A percentile compares a stretch with the other conserved stretches of the same genome.
Evolutionary conservation across 192 early-diverging fungal species (phyloP).

Genomic region (Phlyctochytrium planicorne): DNA sequence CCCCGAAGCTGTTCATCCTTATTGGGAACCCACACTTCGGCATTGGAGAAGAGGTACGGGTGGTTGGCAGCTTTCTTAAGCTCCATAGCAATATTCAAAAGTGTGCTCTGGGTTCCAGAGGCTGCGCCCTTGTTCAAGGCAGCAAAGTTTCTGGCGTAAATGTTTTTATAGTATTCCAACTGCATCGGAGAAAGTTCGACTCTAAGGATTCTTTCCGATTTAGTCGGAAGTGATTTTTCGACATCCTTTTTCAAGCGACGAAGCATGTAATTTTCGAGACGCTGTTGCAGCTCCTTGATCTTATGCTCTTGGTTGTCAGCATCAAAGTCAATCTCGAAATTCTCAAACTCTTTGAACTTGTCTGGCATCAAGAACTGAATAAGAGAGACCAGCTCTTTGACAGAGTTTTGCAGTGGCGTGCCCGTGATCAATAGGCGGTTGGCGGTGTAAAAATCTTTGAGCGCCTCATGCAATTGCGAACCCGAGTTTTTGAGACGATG

Average conservation of each 20-base stretch:
- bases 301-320: slow-evolving; percentile 60
- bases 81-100: slow-evolving; percentile 95
- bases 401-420: slow-evolving; percentile 97
- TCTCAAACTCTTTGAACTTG: slow-evolving; percentile 67
- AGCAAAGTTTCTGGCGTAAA: slow-evolving; percentile 90
- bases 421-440: slow-evolving; percentile 96
- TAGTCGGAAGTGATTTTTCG: slow-evolving; percentile 92
- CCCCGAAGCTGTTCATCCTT: slow-evolving; percentile 79
- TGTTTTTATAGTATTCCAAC: slow-evolving; percentile 91
- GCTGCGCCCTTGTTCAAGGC: slow-evolving; percentile 68
- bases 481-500: slow-evolving; percentile 96
- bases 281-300: slow-evolving; percentile 80
- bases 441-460: slow-evolving; percentile 80
- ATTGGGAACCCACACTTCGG: slow-evolving; percentile 38
- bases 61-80: slow-evolving; percentile 98
- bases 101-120: slow-evolving; percentile 58
- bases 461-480: slow-evolving; percentile 90
- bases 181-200: slow-evolving; percentile 90
- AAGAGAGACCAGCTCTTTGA: slow-evolving; percentile 89
- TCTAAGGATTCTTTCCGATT: slow-evolving; percentile 93
- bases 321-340: slow-evolving; percentile 78
- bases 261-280: slow-evolving; percentile 87
- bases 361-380: slow-evolving; percentile 93
- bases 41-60: slow-evolving; percentile 69
- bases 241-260: slow-evolving; percentile 97